Evolutionary conservation across 2,329 filamentous ascomycete genomes (phyloP).

Genomic region (Thielaviopsis punctulata): DNA sequence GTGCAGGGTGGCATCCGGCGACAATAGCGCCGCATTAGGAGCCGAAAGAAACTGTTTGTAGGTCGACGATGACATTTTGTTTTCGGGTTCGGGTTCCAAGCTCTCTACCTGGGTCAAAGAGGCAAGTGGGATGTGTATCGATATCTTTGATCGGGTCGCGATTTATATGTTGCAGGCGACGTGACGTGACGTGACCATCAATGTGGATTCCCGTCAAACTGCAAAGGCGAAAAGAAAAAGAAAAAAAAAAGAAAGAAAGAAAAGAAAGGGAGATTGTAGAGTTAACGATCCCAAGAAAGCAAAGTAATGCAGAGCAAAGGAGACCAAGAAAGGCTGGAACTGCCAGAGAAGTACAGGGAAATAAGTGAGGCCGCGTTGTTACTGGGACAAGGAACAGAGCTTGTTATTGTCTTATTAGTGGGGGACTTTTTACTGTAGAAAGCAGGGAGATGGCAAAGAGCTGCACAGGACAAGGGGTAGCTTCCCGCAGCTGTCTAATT

Average conservation of each 20-base stretch:
- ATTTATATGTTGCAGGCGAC: background rate
- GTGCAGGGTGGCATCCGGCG: constrained; percentile 52
- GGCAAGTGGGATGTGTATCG: background rate
- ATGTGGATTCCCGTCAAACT: background rate
- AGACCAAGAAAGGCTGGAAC: background rate
- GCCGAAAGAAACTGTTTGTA: constrained; percentile 60
- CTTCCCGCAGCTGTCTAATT: too few species aligned
- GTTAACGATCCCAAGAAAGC: background rate
- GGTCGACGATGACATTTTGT: constrained; percentile 20
- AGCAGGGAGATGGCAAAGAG: too few species aligned
- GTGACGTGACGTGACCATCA: background rate
- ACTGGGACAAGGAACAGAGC: too few species aligned
- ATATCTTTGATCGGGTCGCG: background rate
- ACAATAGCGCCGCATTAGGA: constrained; percentile 45
- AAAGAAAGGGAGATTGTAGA: background rate
- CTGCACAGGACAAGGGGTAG: too few species aligned
- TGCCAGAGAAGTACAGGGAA: background rate
- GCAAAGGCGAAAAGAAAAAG: background rate
- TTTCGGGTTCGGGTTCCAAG: background rate
- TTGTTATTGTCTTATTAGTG: too few species aligned
- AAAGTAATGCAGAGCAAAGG: background rate
- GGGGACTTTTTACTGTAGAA: too few species aligned
- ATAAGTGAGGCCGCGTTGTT: too few species aligned
- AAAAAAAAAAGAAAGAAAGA: background rate
- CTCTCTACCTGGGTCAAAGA: background rate